These are phyloP conservation scores for Porphyrellus cyaneotinctus DNA, from an alignment of 768 basidiomycete species.

Conservation along the genomic window DNA sequence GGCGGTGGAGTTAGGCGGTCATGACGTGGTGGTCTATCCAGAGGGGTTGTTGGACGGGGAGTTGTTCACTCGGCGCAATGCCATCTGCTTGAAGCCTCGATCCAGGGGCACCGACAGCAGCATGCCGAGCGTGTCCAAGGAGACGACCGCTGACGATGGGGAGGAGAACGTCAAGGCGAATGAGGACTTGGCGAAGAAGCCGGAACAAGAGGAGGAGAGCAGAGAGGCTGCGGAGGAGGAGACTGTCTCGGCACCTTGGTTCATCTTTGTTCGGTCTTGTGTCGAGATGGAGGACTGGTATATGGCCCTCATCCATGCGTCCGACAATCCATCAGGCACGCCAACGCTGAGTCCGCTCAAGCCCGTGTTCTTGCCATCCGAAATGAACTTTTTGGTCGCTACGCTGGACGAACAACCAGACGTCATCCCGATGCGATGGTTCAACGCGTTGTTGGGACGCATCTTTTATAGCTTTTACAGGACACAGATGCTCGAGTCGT, in stretches of 20 bases:
- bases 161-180: slow-evolving; percentile 30
- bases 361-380: slow-evolving; percentile 63
- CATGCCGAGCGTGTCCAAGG: slow-evolving; percentile 50
- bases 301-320: slow-evolving; percentile 72
- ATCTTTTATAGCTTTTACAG: slow-evolving; percentile 90
- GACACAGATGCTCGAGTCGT: slow-evolving; percentile 75
- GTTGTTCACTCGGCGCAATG: slow-evolving; percentile 85
- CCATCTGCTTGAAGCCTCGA: slow-evolving; percentile 72
- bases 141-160: slow-evolving; percentile 39
- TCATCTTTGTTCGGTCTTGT: slow-evolving; percentile 85
- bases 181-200: slow-evolving; percentile 14
- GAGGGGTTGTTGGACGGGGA: slow-evolving; percentile 80
- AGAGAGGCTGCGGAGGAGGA: slow-evolving; percentile 44
- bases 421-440: slow-evolving; percentile 95
- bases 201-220: slow-evolving; percentile 37
- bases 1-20: slow-evolving; percentile 79
- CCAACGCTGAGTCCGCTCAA: slow-evolving; percentile 58
- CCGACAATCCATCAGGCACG: slow-evolving; percentile 57
- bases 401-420: slow-evolving; percentile 92
- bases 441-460: slow-evolving; percentile 91
- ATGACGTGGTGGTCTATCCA: slow-evolving; percentile 73
- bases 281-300: slow-evolving; percentile 99
- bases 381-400: slow-evolving; percentile 80
- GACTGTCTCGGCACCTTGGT: slow-evolving; percentile 73
- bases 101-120: slow-evolving; percentile 28